These are phyloP conservation scores for cucumber (Cucumis sativus) DNA, from an alignment of 306 rosid genomes.

Conservation along the genomic window Cucumber_9930_V3 NC_026655.2:3543501-3544000, in stretches of 20 bases:
- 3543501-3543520: constrained; percentile 35
- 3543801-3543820: constrained; percentile 4
- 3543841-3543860: background rate
- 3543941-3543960: too few relatives aligned
- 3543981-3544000: too few relatives aligned
- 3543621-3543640: constrained; percentile 12
- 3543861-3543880: too few relatives aligned
- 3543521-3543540: constrained; percentile 34
- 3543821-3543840: background rate
- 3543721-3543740: constrained; percentile 41
- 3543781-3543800: constrained; percentile 13
- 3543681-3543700: constrained; percentile 15
- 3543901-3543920: too few relatives aligned
- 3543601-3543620: constrained; percentile 51
- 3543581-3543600: constrained; percentile 37
- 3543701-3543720: constrained; percentile 56
- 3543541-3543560: constrained; percentile 31
- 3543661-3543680: constrained; percentile 10
- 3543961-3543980: too few relatives aligned
- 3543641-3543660: background rate
- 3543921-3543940: too few relatives aligned
- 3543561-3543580: constrained; percentile 43
- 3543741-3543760: constrained; percentile 51
- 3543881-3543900: too few relatives aligned
- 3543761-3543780: constrained; percentile 49